Evolutionary conservation across 768 basidiomycete species (phyloP), one percentile per base, ranked within the genome.

Genomic region (Leucocoprinus sp.): DNA sequence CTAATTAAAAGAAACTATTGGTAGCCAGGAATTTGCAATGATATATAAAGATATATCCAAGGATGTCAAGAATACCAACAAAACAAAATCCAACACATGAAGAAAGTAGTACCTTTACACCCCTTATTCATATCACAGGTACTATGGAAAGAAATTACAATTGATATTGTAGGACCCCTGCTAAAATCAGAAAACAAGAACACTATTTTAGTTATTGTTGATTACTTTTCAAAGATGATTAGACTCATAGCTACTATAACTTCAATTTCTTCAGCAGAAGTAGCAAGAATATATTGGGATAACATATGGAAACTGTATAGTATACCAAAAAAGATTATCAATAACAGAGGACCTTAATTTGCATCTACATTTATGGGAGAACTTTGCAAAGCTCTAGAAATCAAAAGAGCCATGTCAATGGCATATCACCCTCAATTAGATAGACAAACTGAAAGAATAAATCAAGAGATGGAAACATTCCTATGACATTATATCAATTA

Each of bases 401-500:
- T 72, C 26, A 36, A 63, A 6, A 38, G 34, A 0, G 59, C 57
- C 17, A 50, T 62, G 0, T 61, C 60, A 12, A 72, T 70, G 0
- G 70, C 69, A 1, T 73, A 64, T 39, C 72, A 73, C 43, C 73
- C 71, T 0, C 62, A 68, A 39, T 64, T 64, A 2, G 56, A 72
- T 50, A 55, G 62, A 2, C 60, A 62, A 46, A 64, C 59, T 4
- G 60, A 67, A 31, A 27, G 11, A 27, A 11, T 5, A 11, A 27
- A 5, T 11, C 11, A 5, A 27, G 26, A 5, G 11, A 27, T 27
- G 5, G 11, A 27, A 27, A 27, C 26, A 27, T n/a, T n/a, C n/a
- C n/a, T n/a, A n/a, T n/a, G n/a, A n/a, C n/a, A 11, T 5, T 27
- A 11, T 27, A 27, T 11, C 26, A 27, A n/a, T n/a, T n/a, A n/a